These are phyloP conservation scores for Parastagonospora avenae DNA, from an alignment of 2,329 filamentous ascomycete genomes.

Conservation along the genomic window DNA sequence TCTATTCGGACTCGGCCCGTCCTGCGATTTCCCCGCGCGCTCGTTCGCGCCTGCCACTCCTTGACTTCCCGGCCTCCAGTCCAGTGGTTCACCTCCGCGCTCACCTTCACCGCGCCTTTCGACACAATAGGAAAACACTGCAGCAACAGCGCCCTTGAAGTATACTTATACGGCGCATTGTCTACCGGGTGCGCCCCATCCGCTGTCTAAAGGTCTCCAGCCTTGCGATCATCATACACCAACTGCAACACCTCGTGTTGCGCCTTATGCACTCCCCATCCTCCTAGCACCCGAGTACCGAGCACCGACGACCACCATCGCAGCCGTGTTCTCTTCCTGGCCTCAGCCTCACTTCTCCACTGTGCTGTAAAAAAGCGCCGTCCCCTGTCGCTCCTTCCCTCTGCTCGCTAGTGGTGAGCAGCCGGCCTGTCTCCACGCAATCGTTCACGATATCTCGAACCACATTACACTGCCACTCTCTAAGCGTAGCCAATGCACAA, in stretches of 20 bases:
- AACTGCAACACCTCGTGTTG: constrained; percentile 29
- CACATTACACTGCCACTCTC: constrained; percentile 3
- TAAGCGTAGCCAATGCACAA: constrained; percentile 29
- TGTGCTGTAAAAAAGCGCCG: constrained; percentile 21
- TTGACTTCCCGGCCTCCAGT: constrained; percentile 9
- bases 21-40: constrained; percentile 21
- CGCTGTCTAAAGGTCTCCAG: constrained; percentile 31
- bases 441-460: constrained; percentile 15
- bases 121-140: constrained; percentile 12
- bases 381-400: constrained; percentile 36
- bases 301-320: constrained; percentile 1
- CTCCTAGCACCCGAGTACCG: constrained; percentile 25
- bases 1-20: constrained; percentile 14
- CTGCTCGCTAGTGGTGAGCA: constrained; percentile 42
- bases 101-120: constrained; percentile 20
- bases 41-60: constrained; percentile 31
- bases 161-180: constrained; percentile 21
- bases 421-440: constrained; percentile 46
- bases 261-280: constrained; percentile 37
- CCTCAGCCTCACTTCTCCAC: constrained; percentile 19
- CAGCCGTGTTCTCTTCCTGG: constrained; percentile 14
- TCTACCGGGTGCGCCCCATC: constrained; percentile 19
- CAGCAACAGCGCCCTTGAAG: constrained; percentile 7
- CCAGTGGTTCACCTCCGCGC: constrained; percentile 9
- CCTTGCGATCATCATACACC: constrained; percentile 39